Conservation (phyloP, 2,329 filamentous ascomycete species). For the Clonostachys chloroleuca region DNA sequence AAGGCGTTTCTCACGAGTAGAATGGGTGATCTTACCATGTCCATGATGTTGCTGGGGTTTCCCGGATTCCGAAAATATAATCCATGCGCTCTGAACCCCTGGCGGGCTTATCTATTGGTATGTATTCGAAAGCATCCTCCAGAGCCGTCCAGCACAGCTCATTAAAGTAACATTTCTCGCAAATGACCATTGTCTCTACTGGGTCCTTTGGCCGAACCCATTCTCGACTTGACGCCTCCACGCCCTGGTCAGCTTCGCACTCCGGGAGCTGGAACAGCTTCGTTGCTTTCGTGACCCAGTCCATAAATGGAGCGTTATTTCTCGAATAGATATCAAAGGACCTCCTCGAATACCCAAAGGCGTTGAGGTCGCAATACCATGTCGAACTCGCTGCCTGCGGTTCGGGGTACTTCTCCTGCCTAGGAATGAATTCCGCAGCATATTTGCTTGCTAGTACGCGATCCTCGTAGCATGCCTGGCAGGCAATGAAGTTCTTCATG, state of each 20-base stretch:
- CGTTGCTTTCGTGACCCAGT: conserved; percentile 18
- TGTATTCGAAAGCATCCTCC: conserved; percentile 16
- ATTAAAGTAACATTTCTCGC: conserved; percentile 27
- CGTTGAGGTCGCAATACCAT: conserved; percentile 24
- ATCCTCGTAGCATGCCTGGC: conserved; percentile 31
- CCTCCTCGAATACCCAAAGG: conserved; percentile 13
- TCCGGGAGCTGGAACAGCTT: conserved; percentile 13
- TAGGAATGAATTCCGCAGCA: conserved; percentile 17
- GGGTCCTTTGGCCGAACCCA: conserved; percentile 17
- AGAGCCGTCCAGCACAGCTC: conserved; percentile 20
- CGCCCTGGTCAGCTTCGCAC: conserved; percentile 17
- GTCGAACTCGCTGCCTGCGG: conserved; percentile 15
- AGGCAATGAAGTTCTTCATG: conserved; percentile 24
- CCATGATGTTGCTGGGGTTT: conserved; percentile 10
- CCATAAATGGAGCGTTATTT: conserved; percentile 3
- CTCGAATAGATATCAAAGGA: conserved; percentile 9
- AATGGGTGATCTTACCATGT: conserved; percentile 8
- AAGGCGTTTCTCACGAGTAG: too few species aligned
- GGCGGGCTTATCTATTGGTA: background rate
- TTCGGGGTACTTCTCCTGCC: conserved; percentile 1
- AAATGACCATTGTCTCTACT: conserved; percentile 18
- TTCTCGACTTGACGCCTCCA: conserved; percentile 10
- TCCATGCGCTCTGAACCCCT: conserved; percentile 1
- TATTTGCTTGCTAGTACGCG: conserved; percentile 17
- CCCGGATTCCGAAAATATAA: conserved; percentile 9